These are phyloP conservation scores for Lathyrus sativus DNA, from an alignment of 306 rosid species.

Conservation along the genomic window DNA sequence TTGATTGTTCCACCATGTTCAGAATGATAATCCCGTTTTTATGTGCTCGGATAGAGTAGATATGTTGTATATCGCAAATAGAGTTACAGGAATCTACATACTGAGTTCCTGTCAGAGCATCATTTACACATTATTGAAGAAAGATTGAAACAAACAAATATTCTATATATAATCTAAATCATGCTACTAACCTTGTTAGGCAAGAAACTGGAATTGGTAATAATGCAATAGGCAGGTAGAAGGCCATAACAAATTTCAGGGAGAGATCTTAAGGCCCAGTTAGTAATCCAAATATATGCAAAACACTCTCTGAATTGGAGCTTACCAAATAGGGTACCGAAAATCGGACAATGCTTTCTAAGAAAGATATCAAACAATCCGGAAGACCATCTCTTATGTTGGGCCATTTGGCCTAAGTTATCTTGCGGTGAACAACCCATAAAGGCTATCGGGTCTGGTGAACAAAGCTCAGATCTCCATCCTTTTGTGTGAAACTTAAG, in stretches of 20 bases:
- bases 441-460: conserved; percentile 52
- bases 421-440: conserved; percentile 60
- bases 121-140: conserved; percentile 17
- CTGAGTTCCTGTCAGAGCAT: conserved; percentile 36
- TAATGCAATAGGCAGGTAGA: conserved; percentile 62
- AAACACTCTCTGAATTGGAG: conserved; percentile 60
- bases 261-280: conserved; percentile 51
- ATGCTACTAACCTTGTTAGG: conserved; percentile 56
- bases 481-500: conserved; percentile 56
- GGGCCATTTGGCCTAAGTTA: conserved; percentile 44
- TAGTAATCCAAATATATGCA: conserved; percentile 47
- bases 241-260: conserved; percentile 55
- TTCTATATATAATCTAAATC: not conserved
- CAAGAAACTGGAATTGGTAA: conserved; percentile 60
- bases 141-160: not conserved
- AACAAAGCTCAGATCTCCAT: conserved; percentile 57
- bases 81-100: conserved; percentile 34
- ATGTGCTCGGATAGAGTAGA: conserved; percentile 43
- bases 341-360: conserved; percentile 53
- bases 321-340: conserved; percentile 47
- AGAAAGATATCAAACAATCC: conserved; percentile 54
- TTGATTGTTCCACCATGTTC: conserved; percentile 76
- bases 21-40: conserved; percentile 45
- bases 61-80: conserved; percentile 38
- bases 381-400: conserved; percentile 64